Conservation (phyloP, 371 early-diverging fungal species). For the Catenaria anguillulae region DNA sequence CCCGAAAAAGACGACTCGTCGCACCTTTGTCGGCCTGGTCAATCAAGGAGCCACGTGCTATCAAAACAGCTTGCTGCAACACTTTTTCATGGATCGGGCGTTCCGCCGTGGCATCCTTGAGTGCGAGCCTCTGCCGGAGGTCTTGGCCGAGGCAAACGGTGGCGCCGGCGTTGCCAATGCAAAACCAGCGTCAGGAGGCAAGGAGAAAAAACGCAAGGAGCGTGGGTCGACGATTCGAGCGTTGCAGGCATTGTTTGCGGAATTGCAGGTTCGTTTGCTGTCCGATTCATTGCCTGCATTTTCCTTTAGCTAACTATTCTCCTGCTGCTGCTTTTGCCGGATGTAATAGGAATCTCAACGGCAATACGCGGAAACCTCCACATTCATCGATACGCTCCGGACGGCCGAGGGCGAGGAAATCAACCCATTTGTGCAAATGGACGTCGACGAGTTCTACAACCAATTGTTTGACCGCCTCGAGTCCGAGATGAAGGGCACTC, state of each 20-base stretch:
- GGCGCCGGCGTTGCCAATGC: neutral
- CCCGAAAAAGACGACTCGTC: neutral
- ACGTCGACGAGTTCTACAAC: conserved; percentile 37
- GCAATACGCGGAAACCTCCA: conserved; percentile 19
- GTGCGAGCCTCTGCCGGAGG: neutral
- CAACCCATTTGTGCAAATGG: conserved; percentile 37
- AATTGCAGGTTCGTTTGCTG: conserved; percentile 31
- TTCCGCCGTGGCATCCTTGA: conserved; percentile 28
- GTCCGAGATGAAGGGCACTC: conserved; percentile 24
- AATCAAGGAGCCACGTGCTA: conserved; percentile 50
- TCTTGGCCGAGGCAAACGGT: neutral
- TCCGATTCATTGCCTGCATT: too few species aligned
- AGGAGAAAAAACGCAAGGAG: too few species aligned
- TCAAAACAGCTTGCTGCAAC: conserved; percentile 42
- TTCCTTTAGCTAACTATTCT: too few species aligned
- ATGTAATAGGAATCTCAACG: too few species aligned
- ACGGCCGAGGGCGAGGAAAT: conserved; percentile 34
- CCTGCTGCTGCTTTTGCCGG: too few species aligned
- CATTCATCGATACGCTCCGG: conserved; percentile 29
- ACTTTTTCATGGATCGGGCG: conserved; percentile 33
- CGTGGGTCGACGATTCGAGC: neutral
- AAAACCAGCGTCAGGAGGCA: neutral
- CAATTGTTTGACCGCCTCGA: conserved; percentile 36
- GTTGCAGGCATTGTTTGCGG: conserved; percentile 22
- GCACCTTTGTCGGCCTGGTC: conserved; percentile 25